A percentile compares a stretch with the other conserved stretches of the same genome.
phyloP scores from a whole-genome alignment of 495 filamentous ascomycete species.

The Poronia punctata region DNA sequence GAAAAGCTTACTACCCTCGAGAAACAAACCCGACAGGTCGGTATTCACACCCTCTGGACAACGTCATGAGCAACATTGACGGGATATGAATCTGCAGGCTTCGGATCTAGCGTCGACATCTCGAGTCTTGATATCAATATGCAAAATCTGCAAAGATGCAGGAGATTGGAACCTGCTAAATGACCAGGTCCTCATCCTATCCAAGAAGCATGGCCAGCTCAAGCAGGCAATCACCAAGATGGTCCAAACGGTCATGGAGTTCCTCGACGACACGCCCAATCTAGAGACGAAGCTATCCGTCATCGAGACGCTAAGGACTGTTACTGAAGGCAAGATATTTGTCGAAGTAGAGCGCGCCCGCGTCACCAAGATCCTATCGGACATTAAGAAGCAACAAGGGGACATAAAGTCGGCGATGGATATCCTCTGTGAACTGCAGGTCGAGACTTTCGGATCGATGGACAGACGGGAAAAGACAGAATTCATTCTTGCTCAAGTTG shows the following conservation, averaged over 20 bases:
- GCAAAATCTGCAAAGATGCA: conserved; percentile 88
- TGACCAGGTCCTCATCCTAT: conserved; percentile 89
- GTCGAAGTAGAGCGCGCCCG: conserved; percentile 97
- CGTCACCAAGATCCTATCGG: conserved; percentile 85
- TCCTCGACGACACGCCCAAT: conserved; percentile 72
- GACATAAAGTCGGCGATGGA: conserved; percentile 85
- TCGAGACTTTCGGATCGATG: conserved; percentile 99
- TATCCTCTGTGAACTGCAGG: conserved; percentile 92
- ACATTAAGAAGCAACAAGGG: conserved; percentile 93
- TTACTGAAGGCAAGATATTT: conserved; percentile 99
- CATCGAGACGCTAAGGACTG: conserved; percentile 90
- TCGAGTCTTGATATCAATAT: conserved; percentile 74
- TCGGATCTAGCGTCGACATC: conserved; percentile 94
- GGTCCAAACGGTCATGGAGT: conserved; percentile 93
- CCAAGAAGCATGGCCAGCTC: conserved; percentile 99
- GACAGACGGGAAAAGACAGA: conserved; percentile 93
- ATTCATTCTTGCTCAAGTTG: conserved; percentile 93
- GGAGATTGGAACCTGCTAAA: conserved; percentile 90
- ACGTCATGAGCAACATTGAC: conserved; percentile 11
- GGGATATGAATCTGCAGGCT: conserved; percentile 46
- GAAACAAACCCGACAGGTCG: conserved; percentile 93
- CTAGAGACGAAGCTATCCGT: conserved; percentile 82
- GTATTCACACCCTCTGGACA: conserved; percentile 1
- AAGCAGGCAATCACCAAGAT: conserved; percentile 98
- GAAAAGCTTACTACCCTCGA: conserved; percentile 88